Percentiles rank a stretch among this genome's conserved stretches.
phyloP scores from a whole-genome alignment of 805 yeast species.

The Priceomyces medius region DNA sequence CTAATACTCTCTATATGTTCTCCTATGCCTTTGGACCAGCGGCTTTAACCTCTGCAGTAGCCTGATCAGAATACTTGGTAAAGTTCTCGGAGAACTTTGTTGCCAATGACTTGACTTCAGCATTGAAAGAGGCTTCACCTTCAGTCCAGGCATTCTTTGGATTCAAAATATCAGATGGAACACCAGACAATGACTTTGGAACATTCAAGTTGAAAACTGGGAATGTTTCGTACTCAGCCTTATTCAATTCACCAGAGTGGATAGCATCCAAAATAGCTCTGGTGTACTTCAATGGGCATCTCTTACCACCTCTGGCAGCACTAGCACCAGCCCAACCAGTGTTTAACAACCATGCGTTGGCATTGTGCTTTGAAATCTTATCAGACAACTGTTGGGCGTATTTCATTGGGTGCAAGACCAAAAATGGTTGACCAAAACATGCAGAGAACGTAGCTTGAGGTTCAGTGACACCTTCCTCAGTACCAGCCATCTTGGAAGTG shows the following conservation, averaged over 20 bases:
- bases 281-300: constrained; percentile 97
- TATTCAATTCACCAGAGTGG: constrained; percentile 82
- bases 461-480: constrained; percentile 97
- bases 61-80: constrained; percentile 75
- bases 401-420: constrained; percentile 96
- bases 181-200: constrained; percentile 79
- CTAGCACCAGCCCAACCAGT: constrained; percentile 99
- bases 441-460: constrained; percentile 98
- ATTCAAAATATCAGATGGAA: constrained; percentile 81
- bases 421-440: constrained; percentile 98
- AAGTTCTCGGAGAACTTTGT: constrained; percentile 82
- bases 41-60: constrained; percentile 82
- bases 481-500: constrained; percentile 99
- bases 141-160: constrained; percentile 79
- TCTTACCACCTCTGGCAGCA: constrained; percentile 88
- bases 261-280: constrained; percentile 94
- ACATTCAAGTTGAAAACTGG: constrained; percentile 85
- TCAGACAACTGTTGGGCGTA: constrained; percentile 95
- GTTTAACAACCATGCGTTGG: constrained; percentile 94
- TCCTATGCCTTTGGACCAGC: constrained; percentile 92
- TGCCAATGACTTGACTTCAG: constrained; percentile 60
- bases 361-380: constrained; percentile 84
- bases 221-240: constrained; percentile 78
- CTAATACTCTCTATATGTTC: no score
- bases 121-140: constrained; percentile 38